These are phyloP conservation scores for Osmanthus fragrans DNA, from an alignment of 257 asterid genomes.

Conservation along the genomic window DNA sequence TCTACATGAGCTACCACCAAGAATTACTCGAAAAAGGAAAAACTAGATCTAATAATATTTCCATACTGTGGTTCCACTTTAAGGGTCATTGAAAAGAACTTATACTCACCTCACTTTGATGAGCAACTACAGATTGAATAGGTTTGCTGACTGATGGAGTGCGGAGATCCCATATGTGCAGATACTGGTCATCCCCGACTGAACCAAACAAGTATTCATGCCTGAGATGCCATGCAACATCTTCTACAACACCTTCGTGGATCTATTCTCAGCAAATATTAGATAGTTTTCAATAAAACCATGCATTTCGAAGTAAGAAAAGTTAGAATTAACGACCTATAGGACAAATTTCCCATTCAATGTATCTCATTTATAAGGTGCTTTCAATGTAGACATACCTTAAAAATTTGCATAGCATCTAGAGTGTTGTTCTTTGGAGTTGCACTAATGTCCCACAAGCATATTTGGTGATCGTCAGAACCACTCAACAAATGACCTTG, in stretches of 20 bases:
- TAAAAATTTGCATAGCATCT: slow-evolving; percentile 88
- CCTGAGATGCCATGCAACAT: slow-evolving; percentile 98
- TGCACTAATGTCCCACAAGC: slow-evolving; percentile 89
- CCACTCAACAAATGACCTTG: slow-evolving; percentile 90
- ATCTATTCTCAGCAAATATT: slow-evolving; percentile 38
- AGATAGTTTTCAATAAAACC: slow-evolving; percentile 22
- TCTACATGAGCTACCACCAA: neutral
- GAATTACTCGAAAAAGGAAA: neutral
- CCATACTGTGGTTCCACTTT: neutral
- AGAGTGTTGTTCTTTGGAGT: slow-evolving; percentile 78
- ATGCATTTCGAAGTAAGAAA: neutral
- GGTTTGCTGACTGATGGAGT: slow-evolving; percentile 68
- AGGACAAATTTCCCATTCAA: neutral
- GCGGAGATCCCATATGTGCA: slow-evolving; percentile 94
- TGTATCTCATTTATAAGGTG: neutral
- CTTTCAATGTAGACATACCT: slow-evolving; percentile 44
- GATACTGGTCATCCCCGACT: slow-evolving; percentile 93
- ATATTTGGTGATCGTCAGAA: slow-evolving; percentile 92
- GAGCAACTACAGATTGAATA: slow-evolving; percentile 88
- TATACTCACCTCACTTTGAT: slow-evolving; percentile 82
- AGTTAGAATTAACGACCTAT: neutral
- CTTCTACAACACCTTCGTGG: slow-evolving; percentile 98
- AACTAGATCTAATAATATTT: no score
- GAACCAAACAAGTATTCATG: slow-evolving; percentile 96
- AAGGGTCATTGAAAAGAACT: slow-evolving; percentile 13